A percentile compares a stretch with the other conserved stretches of the same genome.
Conservation (phyloP, 108 stramenopile species). For the Nitzschia sp. region DNA sequence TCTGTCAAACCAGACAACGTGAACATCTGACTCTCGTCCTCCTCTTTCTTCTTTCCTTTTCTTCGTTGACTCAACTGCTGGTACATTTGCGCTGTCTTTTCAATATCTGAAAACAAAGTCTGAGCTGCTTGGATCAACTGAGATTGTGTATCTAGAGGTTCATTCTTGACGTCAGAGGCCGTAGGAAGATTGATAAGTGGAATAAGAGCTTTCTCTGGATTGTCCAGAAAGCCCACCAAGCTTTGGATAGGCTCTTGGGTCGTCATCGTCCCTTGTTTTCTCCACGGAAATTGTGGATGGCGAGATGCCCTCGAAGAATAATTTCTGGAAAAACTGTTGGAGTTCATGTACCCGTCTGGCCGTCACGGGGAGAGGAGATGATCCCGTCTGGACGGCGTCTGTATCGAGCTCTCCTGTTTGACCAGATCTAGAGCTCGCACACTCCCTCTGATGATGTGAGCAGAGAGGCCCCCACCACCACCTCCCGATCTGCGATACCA, state of each 20-base stretch:
- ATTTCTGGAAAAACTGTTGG: not conserved
- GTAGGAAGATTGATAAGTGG: slow-evolving; percentile 21
- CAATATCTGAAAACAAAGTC: slow-evolving; percentile 30
- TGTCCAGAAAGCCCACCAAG: slow-evolving; percentile 19
- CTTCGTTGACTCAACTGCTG: slow-evolving; percentile 20
- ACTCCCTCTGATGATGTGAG: too few relatives aligned
- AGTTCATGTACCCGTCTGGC: not conserved
- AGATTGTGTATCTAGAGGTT: slow-evolving; percentile 11
- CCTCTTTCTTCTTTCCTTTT: slow-evolving; percentile 2
- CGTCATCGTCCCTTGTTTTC: not conserved
- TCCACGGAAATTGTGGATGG: not conserved
- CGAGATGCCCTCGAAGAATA: not conserved
- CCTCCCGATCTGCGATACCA: too few relatives aligned
- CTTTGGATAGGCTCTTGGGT: slow-evolving; percentile 7
- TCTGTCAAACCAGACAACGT: slow-evolving; percentile 2
- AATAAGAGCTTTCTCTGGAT: slow-evolving; percentile 30
- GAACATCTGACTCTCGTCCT: not conserved
- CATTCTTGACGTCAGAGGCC: not conserved
- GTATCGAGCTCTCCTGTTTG: too few relatives aligned
- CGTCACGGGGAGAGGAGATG: not conserved
- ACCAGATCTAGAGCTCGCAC: too few relatives aligned
- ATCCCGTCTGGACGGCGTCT: too few relatives aligned
- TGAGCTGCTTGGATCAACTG: slow-evolving; percentile 24
- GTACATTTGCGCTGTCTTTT: slow-evolving; percentile 20
- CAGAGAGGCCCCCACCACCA: too few relatives aligned